Evolutionary conservation across 176 grass and related monocot species (phyloP), one percentile per base, ranked within the genome.

Genomic region (Musa acuminata): DNA sequence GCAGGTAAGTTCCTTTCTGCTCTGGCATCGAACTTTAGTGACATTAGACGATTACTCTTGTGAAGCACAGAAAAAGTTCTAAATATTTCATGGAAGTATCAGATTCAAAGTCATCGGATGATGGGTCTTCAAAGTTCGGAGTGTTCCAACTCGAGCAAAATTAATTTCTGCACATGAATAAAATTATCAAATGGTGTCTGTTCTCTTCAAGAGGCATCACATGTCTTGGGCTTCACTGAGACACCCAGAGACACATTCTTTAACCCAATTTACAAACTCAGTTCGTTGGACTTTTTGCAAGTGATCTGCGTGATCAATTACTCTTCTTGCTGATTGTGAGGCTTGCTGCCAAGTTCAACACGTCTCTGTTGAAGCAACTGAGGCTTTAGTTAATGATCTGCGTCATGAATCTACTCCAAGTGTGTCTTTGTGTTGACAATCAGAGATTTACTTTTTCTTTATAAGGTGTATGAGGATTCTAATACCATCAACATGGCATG

Each of bases 1-100:
- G 55, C 88, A 99, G 95, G 86, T 12, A 94, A 84, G 13, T 94
- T 99, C 81, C 78, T 99, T 67, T 85, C 80, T 12, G 84, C 83
- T 57, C 35, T 99, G 79, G 82, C 84, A 21, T 81, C 69, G 55
- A 94, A 99, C 67, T 99, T 99, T 81, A 87, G 88, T 0, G 86
- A 99, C 78, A 94, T 99, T 63, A 84, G 54, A 74, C 91, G 95
- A 81, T 74, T 99, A 67, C 75, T 91, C 5, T 70, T 94, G 69
- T 99, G 85, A 91, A 52, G 65, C 65, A 67, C 21, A 22, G 9
- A 67, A 13, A n/a, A 67, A 25, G 16, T 19, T 13, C n/a, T n/a
- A 8, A 1, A 50, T 26, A 65, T 13, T 65, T 25, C 63, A 13
- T 13, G 23, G 21, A 10, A 11, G 63, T 26, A 65, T 9, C 22